phyloP scores from a whole-genome alignment of 345 rosid genomes.

The Trapa incisa region DNA sequence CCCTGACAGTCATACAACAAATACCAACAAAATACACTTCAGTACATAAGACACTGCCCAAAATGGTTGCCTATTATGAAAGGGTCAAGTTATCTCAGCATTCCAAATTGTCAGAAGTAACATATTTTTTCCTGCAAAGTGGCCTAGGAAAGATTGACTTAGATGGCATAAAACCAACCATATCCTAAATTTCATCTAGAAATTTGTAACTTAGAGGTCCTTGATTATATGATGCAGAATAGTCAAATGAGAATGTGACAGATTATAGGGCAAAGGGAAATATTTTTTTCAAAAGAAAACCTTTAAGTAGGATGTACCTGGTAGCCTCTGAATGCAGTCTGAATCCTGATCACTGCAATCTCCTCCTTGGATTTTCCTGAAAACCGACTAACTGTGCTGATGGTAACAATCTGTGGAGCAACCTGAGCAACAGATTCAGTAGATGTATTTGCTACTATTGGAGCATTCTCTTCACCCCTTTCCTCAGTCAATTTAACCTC shows the following conservation, averaged over 20 bases:
- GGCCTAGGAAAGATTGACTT: not conserved
- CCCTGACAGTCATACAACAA: too few species aligned
- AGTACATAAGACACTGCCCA: not conserved
- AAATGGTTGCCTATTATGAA: not conserved
- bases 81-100: too few species aligned
- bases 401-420: conserved; percentile 30
- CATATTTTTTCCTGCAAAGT: not conserved
- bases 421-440: conserved; percentile 18
- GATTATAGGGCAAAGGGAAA: not conserved
- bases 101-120: not conserved
- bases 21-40: too few species aligned
- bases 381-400: conserved; percentile 20
- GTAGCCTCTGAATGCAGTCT: conserved; percentile 75
- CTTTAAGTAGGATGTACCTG: conserved; percentile 23
- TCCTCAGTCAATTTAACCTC: conserved; percentile 38
- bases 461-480: conserved; percentile 27
- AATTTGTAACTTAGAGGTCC: not conserved
- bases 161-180: not conserved
- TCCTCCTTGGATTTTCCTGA: conserved; percentile 61
- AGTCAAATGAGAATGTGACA: not conserved
- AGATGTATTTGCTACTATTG: conserved; percentile 20
- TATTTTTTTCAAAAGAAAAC: too few species aligned
- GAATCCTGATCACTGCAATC: conserved; percentile 80
- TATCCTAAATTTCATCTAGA: not conserved
- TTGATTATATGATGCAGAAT: not conserved